phyloP scores from a whole-genome alignment of 768 basidiomycete genomes.

The Termitomyces sp. region DNA sequence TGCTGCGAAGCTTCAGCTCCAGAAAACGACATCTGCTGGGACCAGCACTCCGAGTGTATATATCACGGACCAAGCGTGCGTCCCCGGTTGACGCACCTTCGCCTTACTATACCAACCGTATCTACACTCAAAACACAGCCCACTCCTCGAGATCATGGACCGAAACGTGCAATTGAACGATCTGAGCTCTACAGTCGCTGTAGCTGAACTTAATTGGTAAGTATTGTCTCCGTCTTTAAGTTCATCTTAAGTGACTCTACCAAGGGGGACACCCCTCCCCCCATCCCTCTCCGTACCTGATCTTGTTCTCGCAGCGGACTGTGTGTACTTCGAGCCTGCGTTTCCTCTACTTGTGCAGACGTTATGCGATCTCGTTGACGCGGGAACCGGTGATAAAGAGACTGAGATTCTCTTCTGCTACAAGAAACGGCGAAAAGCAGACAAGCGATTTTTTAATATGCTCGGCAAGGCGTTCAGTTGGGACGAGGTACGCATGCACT shows the following conservation, averaged over 20 bases:
- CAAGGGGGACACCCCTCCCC: conserved; percentile 66
- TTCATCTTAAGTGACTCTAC: conserved; percentile 8
- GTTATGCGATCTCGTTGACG: conserved; percentile 55
- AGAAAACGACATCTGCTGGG: conserved; percentile 22
- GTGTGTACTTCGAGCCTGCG: conserved; percentile 93
- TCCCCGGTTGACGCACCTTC: conserved; percentile 17
- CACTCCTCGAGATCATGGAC: conserved; percentile 74
- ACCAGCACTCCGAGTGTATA: conserved; percentile 51
- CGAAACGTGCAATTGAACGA: conserved; percentile 68
- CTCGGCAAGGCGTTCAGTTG: conserved; percentile 12
- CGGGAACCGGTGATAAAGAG: conserved; percentile 14
- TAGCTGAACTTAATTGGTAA: conserved; percentile 82
- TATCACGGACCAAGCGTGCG: conserved; percentile 91
- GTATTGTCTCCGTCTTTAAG: conserved; percentile 17
- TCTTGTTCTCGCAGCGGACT: conserved; percentile 86
- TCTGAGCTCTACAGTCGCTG: conserved; percentile 46
- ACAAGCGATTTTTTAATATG: conserved; percentile 14
- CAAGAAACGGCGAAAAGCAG: conserved; percentile 81
- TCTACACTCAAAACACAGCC: conserved; percentile 38
- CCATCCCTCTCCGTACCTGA: conserved; percentile 45
- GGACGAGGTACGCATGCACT: conserved; percentile 8
- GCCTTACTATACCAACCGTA: neutral
- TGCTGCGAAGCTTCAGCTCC: conserved; percentile 49
- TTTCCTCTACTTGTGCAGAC: conserved; percentile 87
- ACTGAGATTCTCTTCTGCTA: conserved; percentile 87